Evolutionary conservation across 352 stramenopile genomes (phyloP).

Genomic region (Phytophthora multivora): DNA sequence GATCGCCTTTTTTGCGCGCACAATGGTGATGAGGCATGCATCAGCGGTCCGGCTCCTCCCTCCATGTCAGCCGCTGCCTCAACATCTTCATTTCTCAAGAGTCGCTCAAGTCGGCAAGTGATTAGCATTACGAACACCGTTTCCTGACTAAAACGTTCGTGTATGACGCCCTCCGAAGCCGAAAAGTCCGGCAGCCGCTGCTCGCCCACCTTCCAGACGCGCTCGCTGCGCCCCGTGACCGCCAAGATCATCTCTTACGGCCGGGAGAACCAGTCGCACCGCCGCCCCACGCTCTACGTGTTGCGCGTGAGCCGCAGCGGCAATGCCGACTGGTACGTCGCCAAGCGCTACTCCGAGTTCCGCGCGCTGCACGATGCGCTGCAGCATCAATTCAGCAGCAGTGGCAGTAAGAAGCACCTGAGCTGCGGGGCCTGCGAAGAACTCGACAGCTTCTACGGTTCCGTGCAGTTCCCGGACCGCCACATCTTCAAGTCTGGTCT

Average conservation of each 20-base stretch:
- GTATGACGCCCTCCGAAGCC: constrained; percentile 5
- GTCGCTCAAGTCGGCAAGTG: constrained; percentile 8
- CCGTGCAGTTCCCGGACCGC: constrained; percentile 59
- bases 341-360: constrained; percentile 80
- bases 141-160: no score
- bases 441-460: constrained; percentile 47
- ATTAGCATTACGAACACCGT: not conserved
- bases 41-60: constrained; percentile 12
- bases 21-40: constrained; percentile 23
- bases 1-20: constrained; percentile 9
- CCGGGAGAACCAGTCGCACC: constrained; percentile 45
- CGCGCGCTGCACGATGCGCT: constrained; percentile 56
- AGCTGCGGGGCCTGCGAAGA: constrained; percentile 54
- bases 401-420: constrained; percentile 14
- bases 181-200: constrained; percentile 12
- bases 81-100: constrained; percentile 38
- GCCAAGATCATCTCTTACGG: constrained; percentile 74
- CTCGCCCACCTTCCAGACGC: constrained; percentile 39
- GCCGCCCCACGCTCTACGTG: constrained; percentile 71
- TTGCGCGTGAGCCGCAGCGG: constrained; percentile 63
- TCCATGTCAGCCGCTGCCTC: constrained; percentile 8
- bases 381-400: constrained; percentile 29
- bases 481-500: constrained; percentile 56
- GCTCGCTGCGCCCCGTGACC: constrained; percentile 62
- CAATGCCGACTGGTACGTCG: constrained; percentile 66